These are phyloP conservation scores for Sugiyamaella lignohabitans DNA, from an alignment of 805 yeast genomes.

Conservation along the genomic window DNA sequence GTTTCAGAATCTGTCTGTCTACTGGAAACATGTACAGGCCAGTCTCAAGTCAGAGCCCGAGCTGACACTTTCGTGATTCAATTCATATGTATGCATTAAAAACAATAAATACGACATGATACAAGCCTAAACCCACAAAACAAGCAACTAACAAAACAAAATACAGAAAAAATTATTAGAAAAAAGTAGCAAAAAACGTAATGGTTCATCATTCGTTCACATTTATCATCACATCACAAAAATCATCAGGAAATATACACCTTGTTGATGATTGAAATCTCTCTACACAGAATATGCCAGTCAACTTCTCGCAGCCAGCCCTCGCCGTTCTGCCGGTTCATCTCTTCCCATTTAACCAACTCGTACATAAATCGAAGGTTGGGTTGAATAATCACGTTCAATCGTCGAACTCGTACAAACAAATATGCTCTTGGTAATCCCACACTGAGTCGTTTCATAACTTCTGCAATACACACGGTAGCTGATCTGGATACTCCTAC, in stretches of 20 bases:
- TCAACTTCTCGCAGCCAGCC: slow-evolving; percentile 57
- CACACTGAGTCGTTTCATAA: slow-evolving; percentile 67
- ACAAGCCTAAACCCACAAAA: slow-evolving; percentile 7
- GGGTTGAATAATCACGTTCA: slow-evolving; percentile 92
- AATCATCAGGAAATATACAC: slow-evolving; percentile 41
- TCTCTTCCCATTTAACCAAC: slow-evolving; percentile 62
- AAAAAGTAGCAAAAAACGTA: slow-evolving; percentile 6
- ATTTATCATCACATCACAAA: slow-evolving; percentile 26
- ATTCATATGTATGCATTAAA: too few species aligned
- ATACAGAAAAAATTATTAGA: slow-evolving; percentile 1
- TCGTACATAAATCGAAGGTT: slow-evolving; percentile 89
- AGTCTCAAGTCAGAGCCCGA: too few species aligned
- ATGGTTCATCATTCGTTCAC: not conserved
- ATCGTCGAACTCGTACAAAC: slow-evolving; percentile 79
- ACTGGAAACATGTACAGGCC: too few species aligned
- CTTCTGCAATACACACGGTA: slow-evolving; percentile 92
- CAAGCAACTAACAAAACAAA: not conserved
- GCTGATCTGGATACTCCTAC: slow-evolving; percentile 96
- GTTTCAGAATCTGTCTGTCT: too few species aligned
- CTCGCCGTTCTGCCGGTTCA: slow-evolving; percentile 23
- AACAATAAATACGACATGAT: slow-evolving; percentile 3
- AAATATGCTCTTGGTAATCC: slow-evolving; percentile 74
- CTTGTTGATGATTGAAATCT: slow-evolving; percentile 68
- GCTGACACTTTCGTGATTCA: too few species aligned
- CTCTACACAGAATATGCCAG: slow-evolving; percentile 83